These are phyloP conservation scores for Panaeolus papilionaceus DNA, from an alignment of 768 basidiomycete genomes.

Conservation along the genomic window DNA sequence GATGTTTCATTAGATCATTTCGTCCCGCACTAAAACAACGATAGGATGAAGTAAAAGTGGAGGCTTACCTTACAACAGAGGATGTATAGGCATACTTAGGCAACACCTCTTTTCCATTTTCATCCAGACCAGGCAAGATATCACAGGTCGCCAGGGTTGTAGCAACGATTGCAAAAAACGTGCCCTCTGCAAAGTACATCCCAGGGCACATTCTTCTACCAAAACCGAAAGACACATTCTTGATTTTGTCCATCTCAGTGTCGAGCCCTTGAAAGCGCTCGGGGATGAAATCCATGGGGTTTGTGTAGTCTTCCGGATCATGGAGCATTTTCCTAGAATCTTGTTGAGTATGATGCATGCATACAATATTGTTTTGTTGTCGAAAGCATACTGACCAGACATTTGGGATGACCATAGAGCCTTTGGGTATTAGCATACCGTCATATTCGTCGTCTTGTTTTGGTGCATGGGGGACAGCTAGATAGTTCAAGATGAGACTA, in stretches of 20 bases:
- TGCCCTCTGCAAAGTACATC: conserved; percentile 37
- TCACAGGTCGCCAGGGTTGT: conserved; percentile 29
- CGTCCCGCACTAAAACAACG: too few relatives aligned
- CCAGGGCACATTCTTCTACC: conserved; percentile 41
- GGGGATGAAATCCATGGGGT: conserved; percentile 19
- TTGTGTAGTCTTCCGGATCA: conserved; percentile 15
- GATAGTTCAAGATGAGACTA: not conserved
- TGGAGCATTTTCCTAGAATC: conserved; percentile 12
- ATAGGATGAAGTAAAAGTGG: too few relatives aligned
- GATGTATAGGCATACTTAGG: conserved; percentile 23
- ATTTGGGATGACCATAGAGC: conserved; percentile 36
- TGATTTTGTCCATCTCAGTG: conserved; percentile 19
- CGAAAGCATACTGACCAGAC: conserved; percentile 28
- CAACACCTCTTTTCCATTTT: conserved; percentile 32
- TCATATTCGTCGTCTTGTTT: conserved; percentile 47
- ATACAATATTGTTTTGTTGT: not conserved
- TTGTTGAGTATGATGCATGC: too few relatives aligned
- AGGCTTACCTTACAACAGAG: not conserved
- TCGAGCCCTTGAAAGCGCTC: conserved; percentile 17
- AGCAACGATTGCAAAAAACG: conserved; percentile 41
- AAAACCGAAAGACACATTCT: conserved; percentile 35
- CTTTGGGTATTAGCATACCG: conserved; percentile 50
- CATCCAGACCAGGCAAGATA: conserved; percentile 35
- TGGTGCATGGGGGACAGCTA: conserved; percentile 3
- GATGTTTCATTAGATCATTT: too few relatives aligned